Percentiles rank a stretch among this genome's conserved stretches.
Conservation (phyloP, 805 yeast genomes). For the Yamadazyma olivae region DNA sequence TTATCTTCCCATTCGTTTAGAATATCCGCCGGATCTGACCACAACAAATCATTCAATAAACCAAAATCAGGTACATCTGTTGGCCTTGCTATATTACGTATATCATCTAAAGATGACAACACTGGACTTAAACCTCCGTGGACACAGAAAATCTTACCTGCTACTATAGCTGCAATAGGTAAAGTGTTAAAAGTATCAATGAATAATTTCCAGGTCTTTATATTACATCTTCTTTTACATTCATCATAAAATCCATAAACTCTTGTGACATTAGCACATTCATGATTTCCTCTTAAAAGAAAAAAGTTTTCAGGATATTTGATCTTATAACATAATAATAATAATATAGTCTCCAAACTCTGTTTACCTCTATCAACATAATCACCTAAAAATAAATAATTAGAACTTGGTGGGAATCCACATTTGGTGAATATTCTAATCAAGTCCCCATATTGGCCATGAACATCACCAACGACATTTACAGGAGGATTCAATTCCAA, state of each 20-base stretch:
- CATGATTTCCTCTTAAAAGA: slow-evolving; percentile 91
- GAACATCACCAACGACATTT: slow-evolving; percentile 90
- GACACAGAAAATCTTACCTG: slow-evolving; percentile 89
- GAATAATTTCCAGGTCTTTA: slow-evolving; percentile 91
- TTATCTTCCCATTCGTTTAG: slow-evolving; percentile 85
- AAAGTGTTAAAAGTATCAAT: slow-evolving; percentile 93
- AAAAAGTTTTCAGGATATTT: slow-evolving; percentile 97
- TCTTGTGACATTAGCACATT: slow-evolving; percentile 93
- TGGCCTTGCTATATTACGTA: slow-evolving; percentile 71
- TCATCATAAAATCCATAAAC: slow-evolving; percentile 98
- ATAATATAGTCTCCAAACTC: slow-evolving; percentile 84
- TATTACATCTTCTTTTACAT: slow-evolving; percentile 89
- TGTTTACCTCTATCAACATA: slow-evolving; percentile 98
- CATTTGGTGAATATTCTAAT: slow-evolving; percentile 90
- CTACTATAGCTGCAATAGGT: slow-evolving; percentile 94
- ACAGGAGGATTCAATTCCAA: slow-evolving; percentile 85
- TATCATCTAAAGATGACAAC: slow-evolving; percentile 69
- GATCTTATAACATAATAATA: slow-evolving; percentile 88
- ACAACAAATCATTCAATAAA: slow-evolving; percentile 67
- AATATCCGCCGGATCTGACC: slow-evolving; percentile 87
- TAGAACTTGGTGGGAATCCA: slow-evolving; percentile 94
- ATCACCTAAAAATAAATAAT: slow-evolving; percentile 91
- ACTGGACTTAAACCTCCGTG: slow-evolving; percentile 85
- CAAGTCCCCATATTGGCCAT: slow-evolving; percentile 93
- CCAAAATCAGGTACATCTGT: slow-evolving; percentile 88